Base-by-base conservation (phyloP, 768 basidiomycete genomes). In the Leccinellum albellum region DNA sequence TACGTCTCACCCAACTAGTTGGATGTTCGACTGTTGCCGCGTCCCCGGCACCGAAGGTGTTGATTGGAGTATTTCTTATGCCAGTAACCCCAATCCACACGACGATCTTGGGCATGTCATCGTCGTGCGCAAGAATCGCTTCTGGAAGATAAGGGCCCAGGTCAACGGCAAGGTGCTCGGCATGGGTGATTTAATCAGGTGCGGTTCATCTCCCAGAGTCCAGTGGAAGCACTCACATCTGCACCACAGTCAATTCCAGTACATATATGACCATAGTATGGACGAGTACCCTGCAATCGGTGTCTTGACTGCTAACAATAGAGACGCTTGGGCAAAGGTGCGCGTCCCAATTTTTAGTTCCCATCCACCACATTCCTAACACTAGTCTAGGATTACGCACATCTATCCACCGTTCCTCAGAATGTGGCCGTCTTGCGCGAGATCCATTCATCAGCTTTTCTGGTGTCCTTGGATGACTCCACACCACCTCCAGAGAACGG, bases 21-120 rank as follows among this genome's bases (percentile, higher is more conserved):
- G 91, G 91, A 92, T 94, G 91, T 94, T 94, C 62, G 91, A 94
- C 68, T 91, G 90, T 69, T 90, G 84, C 61, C 88, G 91, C 54
- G 77, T 94, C 20, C 91, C 91, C 3, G 88, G 88, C 1, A 70
- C 76, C 10, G 79, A 87, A 46, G 87, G 88, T 17, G 72, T 84
- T 4, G 94, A 98, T 68, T 90, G 90, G 83, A 84, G 86, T 60
- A 74, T 86, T 20, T 83, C 85, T 15, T 82, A 89, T 60, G 85
- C 89, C 0, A 86, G 85, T 10, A 60, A 50, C 40, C 55, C 63
- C 23, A 58, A 56, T 31, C 60, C 59, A n/a, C 55, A 60, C n/a
- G 35, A 56, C 9, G 77, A 85, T 50, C 79, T 83, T 20, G 91
- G 91, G 0, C 91, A 95, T 70, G 81, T 98, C 57, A 76, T 95